phyloP scores from a whole-genome alignment of 805 yeast species.

The Cyberlindnera xylosilytica region DNA sequence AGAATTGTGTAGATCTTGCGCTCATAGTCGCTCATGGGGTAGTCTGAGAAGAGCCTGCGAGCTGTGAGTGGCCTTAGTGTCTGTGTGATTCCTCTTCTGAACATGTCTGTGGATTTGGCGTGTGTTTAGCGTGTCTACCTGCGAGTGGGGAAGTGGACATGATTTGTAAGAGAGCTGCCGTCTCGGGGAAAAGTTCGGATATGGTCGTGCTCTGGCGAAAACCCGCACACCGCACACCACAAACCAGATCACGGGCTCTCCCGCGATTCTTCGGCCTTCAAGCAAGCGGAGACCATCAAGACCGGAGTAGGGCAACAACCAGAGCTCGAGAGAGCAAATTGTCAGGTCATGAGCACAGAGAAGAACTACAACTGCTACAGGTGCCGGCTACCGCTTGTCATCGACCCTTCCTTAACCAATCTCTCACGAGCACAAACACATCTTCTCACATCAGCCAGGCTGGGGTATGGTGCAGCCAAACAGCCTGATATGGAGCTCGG shows the following conservation, averaged over 20 bases:
- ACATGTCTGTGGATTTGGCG: constrained; percentile 2
- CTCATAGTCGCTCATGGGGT: constrained; percentile 48
- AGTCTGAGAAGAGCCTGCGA: constrained; percentile 8
- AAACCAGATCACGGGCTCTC: too few species aligned
- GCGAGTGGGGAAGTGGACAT: constrained; percentile 1
- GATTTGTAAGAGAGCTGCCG: constrained; percentile 5
- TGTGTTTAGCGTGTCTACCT: too few species aligned
- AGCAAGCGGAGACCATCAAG: too few species aligned
- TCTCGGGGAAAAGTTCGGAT: constrained; percentile 1
- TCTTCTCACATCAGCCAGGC: constrained; percentile 42
- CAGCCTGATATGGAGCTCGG: constrained; percentile 12
- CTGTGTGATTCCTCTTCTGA: constrained; percentile 4
- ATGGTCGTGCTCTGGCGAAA: too few species aligned
- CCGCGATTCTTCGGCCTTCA: too few species aligned
- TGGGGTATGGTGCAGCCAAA: constrained; percentile 17
- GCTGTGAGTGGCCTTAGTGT: constrained; percentile 1
- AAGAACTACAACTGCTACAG: constrained; percentile 45
- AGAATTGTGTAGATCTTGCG: constrained; percentile 56
- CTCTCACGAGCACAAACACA: constrained; percentile 54
- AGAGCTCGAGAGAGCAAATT: too few species aligned
- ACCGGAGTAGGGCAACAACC: too few species aligned
- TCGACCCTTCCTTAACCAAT: constrained; percentile 53
- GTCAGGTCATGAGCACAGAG: too few species aligned
- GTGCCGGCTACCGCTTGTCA: constrained; percentile 54
- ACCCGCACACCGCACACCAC: too few species aligned